Percentiles rank a stretch among this genome's conserved stretches.
These are phyloP conservation scores for Lepidium africanum DNA, from an alignment of 345 rosid species.

Conservation along the genomic window DNA sequence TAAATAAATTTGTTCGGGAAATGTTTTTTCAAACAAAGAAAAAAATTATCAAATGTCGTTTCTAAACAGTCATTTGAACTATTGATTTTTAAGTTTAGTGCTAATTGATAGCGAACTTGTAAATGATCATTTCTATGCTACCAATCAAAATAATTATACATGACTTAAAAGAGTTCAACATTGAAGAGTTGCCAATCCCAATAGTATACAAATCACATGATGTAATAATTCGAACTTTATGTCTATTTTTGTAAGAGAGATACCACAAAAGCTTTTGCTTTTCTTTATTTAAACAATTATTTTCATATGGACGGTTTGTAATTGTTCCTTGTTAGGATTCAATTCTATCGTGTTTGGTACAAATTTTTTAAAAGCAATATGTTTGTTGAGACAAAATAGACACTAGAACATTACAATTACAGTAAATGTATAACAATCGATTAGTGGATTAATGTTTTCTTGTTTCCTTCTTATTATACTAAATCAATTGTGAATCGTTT, in stretches of 20 bases:
- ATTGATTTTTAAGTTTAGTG: too few relatives aligned
- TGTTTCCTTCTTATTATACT: not conserved
- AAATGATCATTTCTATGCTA: too few relatives aligned
- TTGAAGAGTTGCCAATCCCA: not conserved
- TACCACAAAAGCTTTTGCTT: conserved; percentile 9
- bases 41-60: too few relatives aligned
- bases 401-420: not conserved
- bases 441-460: not conserved
- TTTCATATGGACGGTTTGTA: conserved; percentile 21
- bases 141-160: too few relatives aligned
- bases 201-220: not conserved
- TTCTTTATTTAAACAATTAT: not conserved
- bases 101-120: too few relatives aligned
- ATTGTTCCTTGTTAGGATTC: conserved; percentile 17
- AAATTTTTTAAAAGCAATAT: not conserved
- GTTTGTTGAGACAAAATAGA: not conserved
- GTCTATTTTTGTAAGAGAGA: not conserved
- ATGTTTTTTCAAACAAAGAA: too few relatives aligned
- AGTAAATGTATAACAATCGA: not conserved
- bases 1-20: too few relatives aligned
- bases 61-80: too few relatives aligned
- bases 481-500: too few relatives aligned
- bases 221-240: conserved; percentile 15
- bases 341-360: conserved; percentile 13
- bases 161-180: too few relatives aligned